Base-by-base conservation (phyloP, 164 flowering plant genomes). In the Berberis thunbergii region DNA sequence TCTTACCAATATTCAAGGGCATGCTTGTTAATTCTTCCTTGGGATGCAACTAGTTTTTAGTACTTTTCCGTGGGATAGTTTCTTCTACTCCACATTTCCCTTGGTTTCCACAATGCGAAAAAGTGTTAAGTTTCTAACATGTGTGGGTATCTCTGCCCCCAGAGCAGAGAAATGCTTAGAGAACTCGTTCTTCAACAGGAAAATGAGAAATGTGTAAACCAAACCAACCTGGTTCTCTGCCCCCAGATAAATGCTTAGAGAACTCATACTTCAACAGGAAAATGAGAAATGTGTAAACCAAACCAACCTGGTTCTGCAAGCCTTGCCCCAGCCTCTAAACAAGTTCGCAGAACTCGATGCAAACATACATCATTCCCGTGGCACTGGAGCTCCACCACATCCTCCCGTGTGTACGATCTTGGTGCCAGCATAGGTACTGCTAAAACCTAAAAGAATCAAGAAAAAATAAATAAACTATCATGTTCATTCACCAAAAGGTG, bases 331-430 rank as follows among this genome's bases (percentile, higher is more conserved):
- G 94, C 93, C 62, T 85, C 92, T 38, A 95, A 65, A 72, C 97
- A 89, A 70, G 90, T 85, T 72, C 87, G 81, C 68, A 95, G 64
- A 7, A 91, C 94, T 6, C 96, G 90, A 13, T 69, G 84, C 41
- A 95, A 69, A 67, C 97, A 95, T 9, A 91, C 84, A 63, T 91
- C 92, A 63, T 83, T 91, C 7, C 99, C 99, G 74, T 95, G 99
- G 64, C 99, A 95, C 72, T 95, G 97, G 67, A 95, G 88, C 77
- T 95, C 99, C 61, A 95, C 88, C 65, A 95, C 94, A 77, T 95
- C 97, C 72, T 95, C 99, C n/a, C 96, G 81, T 7, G 99, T 95
- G 67, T 91, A 95, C 3, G 99, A 91, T 70, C 92, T 84, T 13
- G 99, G 97, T 3, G 91, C 90, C 76, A 91, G 73, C 99, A 95